These are phyloP conservation scores for Sporothrix pallida DNA, from an alignment of 2,329 filamentous ascomycete species.

Conservation along the genomic window DNA sequence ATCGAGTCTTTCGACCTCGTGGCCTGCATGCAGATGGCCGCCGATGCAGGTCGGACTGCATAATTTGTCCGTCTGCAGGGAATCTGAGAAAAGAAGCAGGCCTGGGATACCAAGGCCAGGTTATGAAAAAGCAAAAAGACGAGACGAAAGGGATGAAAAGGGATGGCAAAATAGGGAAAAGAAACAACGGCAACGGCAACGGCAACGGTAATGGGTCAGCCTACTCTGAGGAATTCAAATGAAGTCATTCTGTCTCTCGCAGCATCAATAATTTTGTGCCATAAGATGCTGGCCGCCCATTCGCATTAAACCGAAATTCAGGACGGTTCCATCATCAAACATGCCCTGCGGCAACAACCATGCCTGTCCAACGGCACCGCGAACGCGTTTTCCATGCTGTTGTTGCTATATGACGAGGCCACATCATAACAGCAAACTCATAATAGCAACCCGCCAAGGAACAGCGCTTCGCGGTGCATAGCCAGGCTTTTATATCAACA, in stretches of 20 bases:
- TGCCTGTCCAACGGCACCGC: neutral
- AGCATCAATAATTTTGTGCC: neutral
- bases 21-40: constrained; percentile 24
- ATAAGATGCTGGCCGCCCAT: neutral
- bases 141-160: neutral
- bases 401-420: constrained; percentile 26
- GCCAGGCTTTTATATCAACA: constrained; percentile 23
- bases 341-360: constrained; percentile 15
- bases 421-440: neutral
- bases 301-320: constrained; percentile 9
- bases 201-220: neutral
- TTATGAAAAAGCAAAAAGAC: neutral
- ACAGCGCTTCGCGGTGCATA: constrained; percentile 12
- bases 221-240: constrained; percentile 6
- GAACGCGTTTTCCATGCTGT: neutral
- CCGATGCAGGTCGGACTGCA: neutral
- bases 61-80: constrained; percentile 2
- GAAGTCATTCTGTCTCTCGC: constrained; percentile 8
- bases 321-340: constrained; percentile 23
- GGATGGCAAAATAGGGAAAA: neutral
- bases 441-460: neutral
- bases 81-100: neutral
- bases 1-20: neutral
- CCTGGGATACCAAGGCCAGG: neutral
- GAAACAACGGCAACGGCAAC: neutral